These are phyloP conservation scores for Scenedesmus sp. DNA, from an alignment of 163 green algal genomes.

Conservation along the genomic window DNA sequence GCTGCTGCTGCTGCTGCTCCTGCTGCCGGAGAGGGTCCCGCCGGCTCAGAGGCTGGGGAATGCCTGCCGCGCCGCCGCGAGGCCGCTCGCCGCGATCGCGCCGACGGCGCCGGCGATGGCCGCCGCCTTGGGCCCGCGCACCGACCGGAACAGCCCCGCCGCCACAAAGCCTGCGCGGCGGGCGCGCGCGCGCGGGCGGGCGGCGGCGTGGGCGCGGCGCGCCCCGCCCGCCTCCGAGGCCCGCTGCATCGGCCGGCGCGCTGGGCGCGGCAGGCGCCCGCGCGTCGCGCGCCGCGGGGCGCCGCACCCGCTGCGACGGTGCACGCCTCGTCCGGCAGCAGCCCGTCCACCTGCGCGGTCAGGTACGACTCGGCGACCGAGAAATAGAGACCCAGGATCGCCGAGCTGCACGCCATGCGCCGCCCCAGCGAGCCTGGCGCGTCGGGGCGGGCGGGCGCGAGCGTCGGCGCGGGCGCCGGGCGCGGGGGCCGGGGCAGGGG, in stretches of 20 bases:
- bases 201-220: too few species aligned
- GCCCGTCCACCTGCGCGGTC: conserved; percentile 46
- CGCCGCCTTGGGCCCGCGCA: conserved; percentile 77
- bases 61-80: conserved; percentile 68
- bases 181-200: too few species aligned
- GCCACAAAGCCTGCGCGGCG: conserved; percentile 75
- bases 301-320: conserved; percentile 68
- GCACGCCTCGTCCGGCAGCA: conserved; percentile 58
- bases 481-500: background rate
- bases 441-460: background rate
- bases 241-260: too few species aligned
- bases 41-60: conserved; percentile 49
- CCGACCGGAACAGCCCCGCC: conserved; percentile 80
- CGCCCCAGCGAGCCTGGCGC: conserved; percentile 56
- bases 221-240: too few species aligned
- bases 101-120: conserved; percentile 77
- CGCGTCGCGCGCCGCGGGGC: too few species aligned
- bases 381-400: conserved; percentile 87
- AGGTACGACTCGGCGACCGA: conserved; percentile 73
- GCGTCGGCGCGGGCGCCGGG: too few species aligned
- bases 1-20: background rate
- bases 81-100: conserved; percentile 51
- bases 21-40: background rate
- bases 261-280: too few species aligned
- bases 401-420: conserved; percentile 74